These are phyloP conservation scores for Coffea eugenioides DNA, from an alignment of 257 asterid genomes.

Conservation along the genomic window DNA sequence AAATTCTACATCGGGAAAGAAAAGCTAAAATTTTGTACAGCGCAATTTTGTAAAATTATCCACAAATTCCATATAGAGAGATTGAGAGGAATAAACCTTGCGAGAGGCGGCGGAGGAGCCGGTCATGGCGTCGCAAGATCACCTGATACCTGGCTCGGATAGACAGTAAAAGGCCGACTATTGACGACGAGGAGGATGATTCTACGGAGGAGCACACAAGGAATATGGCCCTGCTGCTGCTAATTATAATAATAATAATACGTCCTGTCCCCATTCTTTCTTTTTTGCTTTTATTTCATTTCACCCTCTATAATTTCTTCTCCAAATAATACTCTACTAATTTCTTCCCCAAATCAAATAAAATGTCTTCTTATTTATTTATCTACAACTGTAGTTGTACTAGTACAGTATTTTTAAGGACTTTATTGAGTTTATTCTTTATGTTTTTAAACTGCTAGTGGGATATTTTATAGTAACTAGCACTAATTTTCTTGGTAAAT, in stretches of 20 bases:
- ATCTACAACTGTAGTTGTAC: too few relatives aligned
- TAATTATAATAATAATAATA: background rate
- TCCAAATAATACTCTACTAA: too few relatives aligned
- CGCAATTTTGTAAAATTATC: background rate
- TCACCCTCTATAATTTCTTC: background rate
- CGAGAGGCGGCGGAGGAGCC: constrained; percentile 41
- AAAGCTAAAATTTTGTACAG: background rate
- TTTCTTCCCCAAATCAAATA: too few relatives aligned
- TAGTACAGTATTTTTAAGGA: too few relatives aligned
- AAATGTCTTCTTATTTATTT: too few relatives aligned
- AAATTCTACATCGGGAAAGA: background rate
- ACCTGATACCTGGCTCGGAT: background rate
- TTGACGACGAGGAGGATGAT: constrained; percentile 15
- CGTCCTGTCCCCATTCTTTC: background rate
- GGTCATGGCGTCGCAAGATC: constrained; percentile 29
- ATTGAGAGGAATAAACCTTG: constrained; percentile 23
- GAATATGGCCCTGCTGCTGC: background rate
- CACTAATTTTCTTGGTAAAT: too few relatives aligned
- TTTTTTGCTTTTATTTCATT: background rate
- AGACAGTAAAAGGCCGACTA: background rate
- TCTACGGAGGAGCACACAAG: background rate
- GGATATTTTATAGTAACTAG: too few relatives aligned
- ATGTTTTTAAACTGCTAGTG: too few relatives aligned
- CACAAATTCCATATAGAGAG: background rate
- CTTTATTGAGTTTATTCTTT: too few relatives aligned